Base-by-base conservation (phyloP, 495 filamentous ascomycete species). In the Hypoxylon subgilvum region DNA sequence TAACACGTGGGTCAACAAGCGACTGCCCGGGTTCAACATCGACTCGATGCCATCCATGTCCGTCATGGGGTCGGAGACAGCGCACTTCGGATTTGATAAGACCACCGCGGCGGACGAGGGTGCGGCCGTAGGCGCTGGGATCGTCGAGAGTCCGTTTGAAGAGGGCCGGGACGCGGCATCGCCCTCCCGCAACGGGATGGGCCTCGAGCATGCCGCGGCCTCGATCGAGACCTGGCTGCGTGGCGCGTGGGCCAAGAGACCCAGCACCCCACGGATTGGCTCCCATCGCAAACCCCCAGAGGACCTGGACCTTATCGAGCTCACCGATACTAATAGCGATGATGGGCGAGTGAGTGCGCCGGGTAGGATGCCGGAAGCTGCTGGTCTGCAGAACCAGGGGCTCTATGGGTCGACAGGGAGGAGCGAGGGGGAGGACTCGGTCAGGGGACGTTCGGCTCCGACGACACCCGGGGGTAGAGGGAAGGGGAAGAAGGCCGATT, bases 181-280 rank as follows among this genome's bases (percentile, higher is more conserved):
- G 6, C 53, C 68, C 23, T 64, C 62, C 23, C 47, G 60, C 6
- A 72, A 75, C 34, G 72, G 72, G 16, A 70, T 70, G 14, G 77
- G 73, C 4, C 72, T 97, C 4, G 92, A 96, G 63, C 88, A 91
- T 47, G 84, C 95, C 1, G 92, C 91, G 0, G 86, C 88, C 9
- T 88, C 86, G 9, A 82, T 98, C 22, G 93, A 97, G 71, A 85
- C 86, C 5, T 98, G 94, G 91, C 79, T 97, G 58, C 78, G 91
- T 35, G 90, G 87, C 57, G 82, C 93, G 48, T 89, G 88, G 30
- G 82, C 79, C 1, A 83, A 83, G 61, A 78, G 77, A 9, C 75
- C 81, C 2, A 74, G 75, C 17, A 82, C 80, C 25, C 76, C 82
- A 1, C 66, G 75, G 3, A 47, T 81, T 10, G 70, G 75, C 5